Percentiles rank a stretch among this genome's conserved stretches.
Evolutionary conservation across 179 eudicot species (phyloP).

Genomic region (Gypsophila paniculata): DNA sequence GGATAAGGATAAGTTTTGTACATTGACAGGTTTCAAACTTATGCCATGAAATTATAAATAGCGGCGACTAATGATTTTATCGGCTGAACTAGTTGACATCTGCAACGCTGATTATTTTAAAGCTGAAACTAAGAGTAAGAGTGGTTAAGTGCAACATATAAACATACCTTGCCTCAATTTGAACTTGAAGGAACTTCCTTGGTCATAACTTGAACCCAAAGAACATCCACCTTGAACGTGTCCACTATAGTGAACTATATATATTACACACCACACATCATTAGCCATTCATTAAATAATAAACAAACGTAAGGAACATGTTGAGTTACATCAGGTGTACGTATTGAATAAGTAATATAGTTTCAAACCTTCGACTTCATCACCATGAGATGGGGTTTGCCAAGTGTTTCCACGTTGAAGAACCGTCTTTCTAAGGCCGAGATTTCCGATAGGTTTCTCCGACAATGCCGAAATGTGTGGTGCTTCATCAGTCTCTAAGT

Average conservation of each 20-base stretch:
- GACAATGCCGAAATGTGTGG: neutral
- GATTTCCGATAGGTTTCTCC: slow-evolving; percentile 30
- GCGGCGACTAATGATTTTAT: no score
- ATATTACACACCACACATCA: neutral
- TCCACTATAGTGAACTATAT: slow-evolving; percentile 45
- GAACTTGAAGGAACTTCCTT: slow-evolving; percentile 39
- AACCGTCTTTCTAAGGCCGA: slow-evolving; percentile 36
- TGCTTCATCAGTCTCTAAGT: slow-evolving; percentile 5
- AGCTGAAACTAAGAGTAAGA: neutral
- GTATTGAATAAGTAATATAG: neutral
- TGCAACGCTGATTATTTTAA: neutral
- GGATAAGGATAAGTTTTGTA: no score
- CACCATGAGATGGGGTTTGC: slow-evolving; percentile 46
- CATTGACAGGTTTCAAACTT: no score
- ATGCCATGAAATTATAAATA: no score
- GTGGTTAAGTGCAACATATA: slow-evolving; percentile 13
- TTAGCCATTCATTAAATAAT: neutral
- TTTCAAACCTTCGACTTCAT: slow-evolving; percentile 44
- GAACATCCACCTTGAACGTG: slow-evolving; percentile 28
- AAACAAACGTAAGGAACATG: no score
- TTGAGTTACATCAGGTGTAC: neutral
- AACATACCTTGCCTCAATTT: slow-evolving; percentile 42
- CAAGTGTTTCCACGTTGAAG: slow-evolving; percentile 32
- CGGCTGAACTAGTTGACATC: no score
- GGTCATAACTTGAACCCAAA: slow-evolving; percentile 35